Percentiles rank a stretch among this genome's conserved stretches.
phyloP scores from a whole-genome alignment of 139 green algal species.

The Penium margaritaceum region DNA sequence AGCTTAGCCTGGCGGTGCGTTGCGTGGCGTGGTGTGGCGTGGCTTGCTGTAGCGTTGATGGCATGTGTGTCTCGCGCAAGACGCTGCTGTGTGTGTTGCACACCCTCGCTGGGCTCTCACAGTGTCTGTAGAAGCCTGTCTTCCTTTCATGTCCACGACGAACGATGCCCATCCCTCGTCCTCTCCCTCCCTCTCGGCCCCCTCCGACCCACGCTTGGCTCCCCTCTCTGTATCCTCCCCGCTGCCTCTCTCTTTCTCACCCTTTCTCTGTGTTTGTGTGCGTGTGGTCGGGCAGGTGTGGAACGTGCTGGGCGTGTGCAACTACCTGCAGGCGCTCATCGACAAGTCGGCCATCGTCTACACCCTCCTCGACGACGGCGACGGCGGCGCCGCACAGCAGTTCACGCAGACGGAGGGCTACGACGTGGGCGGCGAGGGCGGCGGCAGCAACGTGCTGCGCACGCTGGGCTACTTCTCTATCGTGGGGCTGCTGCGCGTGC shows the following conservation, averaged over 20 bases:
- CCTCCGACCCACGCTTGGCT: not conserved
- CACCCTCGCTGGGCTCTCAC: no score
- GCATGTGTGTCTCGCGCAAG: no score
- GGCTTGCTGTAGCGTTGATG: no score
- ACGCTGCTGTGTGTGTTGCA: no score
- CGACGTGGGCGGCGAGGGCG: conserved; percentile 39
- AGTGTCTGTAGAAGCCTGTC: no score
- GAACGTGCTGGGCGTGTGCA: conserved; percentile 70
- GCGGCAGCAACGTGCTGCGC: conserved; percentile 82
- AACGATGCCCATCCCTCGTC: no score
- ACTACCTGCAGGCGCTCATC: conserved; percentile 77
- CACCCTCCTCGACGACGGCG: conserved; percentile 61
- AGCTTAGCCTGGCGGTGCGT: no score
- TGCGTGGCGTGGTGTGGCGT: no score
- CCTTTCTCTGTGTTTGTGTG: no score
- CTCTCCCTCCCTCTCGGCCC: not conserved
- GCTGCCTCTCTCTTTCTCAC: no score
- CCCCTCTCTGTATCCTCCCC: not conserved
- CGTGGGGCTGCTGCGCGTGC: conserved; percentile 79
- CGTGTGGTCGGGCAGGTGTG: conserved; percentile 64
- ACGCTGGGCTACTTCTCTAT: conserved; percentile 93
- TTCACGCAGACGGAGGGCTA: conserved; percentile 68
- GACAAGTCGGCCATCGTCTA: conserved; percentile 71
- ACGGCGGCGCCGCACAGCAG: conserved; percentile 31
- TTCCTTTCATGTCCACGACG: no score